phyloP scores from a whole-genome alignment of 441 rosid genomes.

The Viola pubescens region DNA sequence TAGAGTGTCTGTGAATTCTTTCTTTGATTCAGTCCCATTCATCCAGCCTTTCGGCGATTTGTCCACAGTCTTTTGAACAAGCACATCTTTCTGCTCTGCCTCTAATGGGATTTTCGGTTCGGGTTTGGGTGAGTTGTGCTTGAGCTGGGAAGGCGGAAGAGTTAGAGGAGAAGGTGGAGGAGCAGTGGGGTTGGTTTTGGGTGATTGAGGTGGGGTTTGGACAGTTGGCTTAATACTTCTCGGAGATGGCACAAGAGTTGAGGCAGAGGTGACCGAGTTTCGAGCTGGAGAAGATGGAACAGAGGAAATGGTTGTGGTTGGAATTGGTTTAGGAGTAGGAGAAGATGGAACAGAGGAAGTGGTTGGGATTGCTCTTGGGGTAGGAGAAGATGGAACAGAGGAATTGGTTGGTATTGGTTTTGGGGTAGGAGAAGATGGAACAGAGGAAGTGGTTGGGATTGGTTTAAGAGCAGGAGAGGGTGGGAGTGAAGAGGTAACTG shows the following conservation, averaged over 20 bases:
- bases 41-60: constrained; percentile 18
- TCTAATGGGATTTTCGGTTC: constrained; percentile 38
- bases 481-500: constrained; percentile 15
- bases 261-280: constrained; percentile 18
- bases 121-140: constrained; percentile 23
- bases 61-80: constrained; percentile 44
- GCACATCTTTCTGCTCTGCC: constrained; percentile 56
- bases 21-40: neutral
- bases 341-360: constrained; percentile 17
- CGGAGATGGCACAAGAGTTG: constrained; percentile 19
- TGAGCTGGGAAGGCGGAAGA: constrained; percentile 59
- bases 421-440: constrained; percentile 19
- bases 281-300: constrained; percentile 24
- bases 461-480: constrained; percentile 16
- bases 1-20: constrained; percentile 11
- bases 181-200: constrained; percentile 27
- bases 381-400: constrained; percentile 23
- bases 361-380: constrained; percentile 15
- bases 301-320: constrained; percentile 10
- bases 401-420: constrained; percentile 13
- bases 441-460: constrained; percentile 7
- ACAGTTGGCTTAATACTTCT: constrained; percentile 24
- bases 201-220: constrained; percentile 39
- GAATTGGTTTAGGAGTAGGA: constrained; percentile 18
- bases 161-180: constrained; percentile 63